A percentile compares a stretch with the other conserved stretches of the same genome.
These are phyloP conservation scores for Ogataea siamensis DNA, from an alignment of 805 yeast genomes.

Conservation along the genomic window DNA sequence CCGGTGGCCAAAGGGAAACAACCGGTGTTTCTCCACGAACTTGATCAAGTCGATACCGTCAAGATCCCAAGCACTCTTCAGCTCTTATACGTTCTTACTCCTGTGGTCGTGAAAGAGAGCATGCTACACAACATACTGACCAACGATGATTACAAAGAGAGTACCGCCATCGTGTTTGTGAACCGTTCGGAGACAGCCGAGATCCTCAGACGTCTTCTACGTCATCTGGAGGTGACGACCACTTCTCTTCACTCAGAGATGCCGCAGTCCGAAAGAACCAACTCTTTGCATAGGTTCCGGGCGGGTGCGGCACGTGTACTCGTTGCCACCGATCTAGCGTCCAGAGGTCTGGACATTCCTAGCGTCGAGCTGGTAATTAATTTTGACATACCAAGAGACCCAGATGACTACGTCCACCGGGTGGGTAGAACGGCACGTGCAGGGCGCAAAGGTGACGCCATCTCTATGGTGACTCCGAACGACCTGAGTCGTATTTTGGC, in stretches of 20 bases:
- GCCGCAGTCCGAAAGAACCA: constrained; percentile 90
- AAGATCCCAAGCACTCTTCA: constrained; percentile 75
- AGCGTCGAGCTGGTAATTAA: constrained; percentile 74
- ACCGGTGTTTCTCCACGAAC: constrained; percentile 68
- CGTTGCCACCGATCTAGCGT: constrained; percentile 94
- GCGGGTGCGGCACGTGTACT: constrained; percentile 92
- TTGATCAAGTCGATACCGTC: constrained; percentile 67
- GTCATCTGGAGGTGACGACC: constrained; percentile 71
- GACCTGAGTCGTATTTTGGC: constrained; percentile 80
- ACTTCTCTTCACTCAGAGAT: constrained; percentile 92
- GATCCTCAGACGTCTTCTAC: constrained; percentile 71
- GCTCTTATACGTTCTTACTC: constrained; percentile 70
- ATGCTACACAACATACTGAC: constrained; percentile 69
- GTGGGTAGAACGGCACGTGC: constrained; percentile 99
- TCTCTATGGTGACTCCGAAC: constrained; percentile 79
- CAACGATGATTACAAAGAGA: constrained; percentile 57
- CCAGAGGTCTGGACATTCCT: constrained; percentile 85
- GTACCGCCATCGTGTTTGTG: constrained; percentile 83
- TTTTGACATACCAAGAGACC: constrained; percentile 80
- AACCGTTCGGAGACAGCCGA: constrained; percentile 92
- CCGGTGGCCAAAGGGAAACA: constrained; percentile 55
- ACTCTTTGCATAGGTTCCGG: constrained; percentile 86
- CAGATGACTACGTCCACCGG: constrained; percentile 80
- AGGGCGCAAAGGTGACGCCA: constrained; percentile 81
- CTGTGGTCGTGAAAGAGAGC: constrained; percentile 88